These are phyloP conservation scores for Henckelia pumila DNA, from an alignment of 257 asterid species.

Conservation along the genomic window DNA sequence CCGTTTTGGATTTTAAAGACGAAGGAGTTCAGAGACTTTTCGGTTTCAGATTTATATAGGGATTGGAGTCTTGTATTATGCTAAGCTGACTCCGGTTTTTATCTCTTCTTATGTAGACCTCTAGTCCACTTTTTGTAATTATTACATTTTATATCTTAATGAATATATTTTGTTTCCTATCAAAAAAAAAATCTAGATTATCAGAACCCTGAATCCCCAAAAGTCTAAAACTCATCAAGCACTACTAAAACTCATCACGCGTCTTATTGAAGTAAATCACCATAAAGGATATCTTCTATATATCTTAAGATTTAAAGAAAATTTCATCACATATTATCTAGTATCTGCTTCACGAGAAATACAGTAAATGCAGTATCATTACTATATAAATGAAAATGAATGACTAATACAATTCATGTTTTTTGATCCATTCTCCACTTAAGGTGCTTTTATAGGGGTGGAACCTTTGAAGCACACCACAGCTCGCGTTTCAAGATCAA, in stretches of 20 bases:
- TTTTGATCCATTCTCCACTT: neutral
- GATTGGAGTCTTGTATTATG: no score
- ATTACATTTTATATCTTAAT: no score
- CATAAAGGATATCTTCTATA: neutral
- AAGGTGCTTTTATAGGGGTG: neutral
- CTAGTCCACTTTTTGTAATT: no score
- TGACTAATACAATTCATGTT: neutral
- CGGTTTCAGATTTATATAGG: no score
- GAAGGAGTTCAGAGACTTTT: no score
- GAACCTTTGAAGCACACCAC: no score
- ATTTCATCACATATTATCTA: neutral
- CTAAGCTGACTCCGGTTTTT: no score
- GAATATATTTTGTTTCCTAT: no score
- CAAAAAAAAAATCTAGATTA: no score
- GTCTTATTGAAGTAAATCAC: neutral
- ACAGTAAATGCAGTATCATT: neutral
- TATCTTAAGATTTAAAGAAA: neutral
- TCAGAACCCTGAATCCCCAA: conserved; percentile 5
- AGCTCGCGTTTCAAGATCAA: no score
- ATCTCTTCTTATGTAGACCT: no score
- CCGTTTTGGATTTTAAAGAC: no score
- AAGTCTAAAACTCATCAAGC: neutral
- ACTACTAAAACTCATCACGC: neutral
- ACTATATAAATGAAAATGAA: neutral
- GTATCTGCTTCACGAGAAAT: neutral